Conservation (phyloP, 1,139 yeast genomes). For the Suhomyces anneliseae region DNA sequence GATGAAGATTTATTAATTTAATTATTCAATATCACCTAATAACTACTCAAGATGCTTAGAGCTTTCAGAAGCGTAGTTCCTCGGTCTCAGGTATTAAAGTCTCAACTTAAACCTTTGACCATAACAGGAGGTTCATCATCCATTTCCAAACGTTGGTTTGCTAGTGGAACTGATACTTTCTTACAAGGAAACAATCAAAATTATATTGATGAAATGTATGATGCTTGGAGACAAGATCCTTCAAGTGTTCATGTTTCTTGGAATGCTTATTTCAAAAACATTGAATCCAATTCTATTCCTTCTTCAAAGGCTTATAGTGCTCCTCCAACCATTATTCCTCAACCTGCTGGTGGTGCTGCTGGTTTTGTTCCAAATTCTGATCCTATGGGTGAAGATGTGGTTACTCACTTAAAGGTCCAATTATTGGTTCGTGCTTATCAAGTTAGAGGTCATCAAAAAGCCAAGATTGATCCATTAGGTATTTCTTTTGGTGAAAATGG, state of each 20-base stretch:
- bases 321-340: slow-evolving; percentile 84
- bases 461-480: slow-evolving; percentile 91
- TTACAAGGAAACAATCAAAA: slow-evolving; percentile 83
- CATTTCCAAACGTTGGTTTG: slow-evolving; percentile 21
- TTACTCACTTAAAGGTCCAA: slow-evolving; percentile 92
- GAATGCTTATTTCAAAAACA: slow-evolving; percentile 93
- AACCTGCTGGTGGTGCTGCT: slow-evolving; percentile 72
- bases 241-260: slow-evolving; percentile 90
- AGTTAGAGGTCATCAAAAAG: slow-evolving; percentile 96
- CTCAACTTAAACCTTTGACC: slow-evolving; percentile 12
- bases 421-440: slow-evolving; percentile 96
- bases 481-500: slow-evolving; percentile 77
- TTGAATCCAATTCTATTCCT: slow-evolving; percentile 67
- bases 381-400: slow-evolving; percentile 58
- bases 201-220: slow-evolving; percentile 97
- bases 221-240: slow-evolving; percentile 92
- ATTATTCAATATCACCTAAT: background rate
- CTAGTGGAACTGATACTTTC: slow-evolving; percentile 71
- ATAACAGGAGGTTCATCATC: background rate
- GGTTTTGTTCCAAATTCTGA: slow-evolving; percentile 54
- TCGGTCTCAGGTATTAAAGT: slow-evolving; percentile 29
- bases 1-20: slow-evolving; percentile 7
- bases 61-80: slow-evolving; percentile 44
- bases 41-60: slow-evolving; percentile 36
- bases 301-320: slow-evolving; percentile 80